phyloP scores from a whole-genome alignment of 2,329 filamentous ascomycete genomes.

The Pseudogymnoascus sp. region DNA sequence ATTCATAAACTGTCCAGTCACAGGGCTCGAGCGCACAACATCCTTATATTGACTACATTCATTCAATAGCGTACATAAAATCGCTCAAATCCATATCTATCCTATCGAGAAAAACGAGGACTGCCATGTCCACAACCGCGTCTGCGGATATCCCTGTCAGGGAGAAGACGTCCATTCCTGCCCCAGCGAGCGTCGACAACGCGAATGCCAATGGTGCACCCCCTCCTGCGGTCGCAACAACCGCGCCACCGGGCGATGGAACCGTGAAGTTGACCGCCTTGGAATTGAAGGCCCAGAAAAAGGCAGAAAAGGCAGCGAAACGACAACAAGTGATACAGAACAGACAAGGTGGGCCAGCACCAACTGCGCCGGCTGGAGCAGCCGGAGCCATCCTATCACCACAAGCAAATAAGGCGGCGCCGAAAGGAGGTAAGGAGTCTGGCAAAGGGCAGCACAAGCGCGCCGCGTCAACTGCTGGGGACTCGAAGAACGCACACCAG shows the following conservation, averaged over 20 bases:
- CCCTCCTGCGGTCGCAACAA: not conserved
- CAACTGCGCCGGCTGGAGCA: constrained; percentile 21
- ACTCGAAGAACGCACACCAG: constrained; percentile 20
- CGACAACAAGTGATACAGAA: constrained; percentile 63
- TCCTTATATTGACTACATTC: not conserved
- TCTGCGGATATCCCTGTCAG: not conserved
- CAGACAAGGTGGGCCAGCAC: constrained; percentile 32
- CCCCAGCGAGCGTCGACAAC: not conserved
- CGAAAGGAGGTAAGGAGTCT: constrained; percentile 33
- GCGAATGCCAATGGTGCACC: not conserved
- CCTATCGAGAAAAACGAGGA: not conserved
- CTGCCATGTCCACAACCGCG: constrained; percentile 5
- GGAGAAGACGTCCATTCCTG: not conserved
- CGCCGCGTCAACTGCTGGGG: constrained; percentile 25
- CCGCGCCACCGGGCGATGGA: constrained; percentile 19
- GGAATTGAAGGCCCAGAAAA: constrained; percentile 79
- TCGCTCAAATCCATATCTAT: not conserved
- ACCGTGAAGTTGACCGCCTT: constrained; percentile 58
- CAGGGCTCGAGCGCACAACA: not conserved
- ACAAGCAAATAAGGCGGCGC: constrained; percentile 26
- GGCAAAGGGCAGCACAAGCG: constrained; percentile 28
- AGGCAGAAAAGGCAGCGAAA: constrained; percentile 84
- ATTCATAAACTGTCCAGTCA: not conserved
- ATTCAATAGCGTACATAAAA: not conserved
- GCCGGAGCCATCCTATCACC: constrained; percentile 12